These are phyloP conservation scores for Colletotrichum lindemuthianum DNA, from an alignment of 2,329 filamentous ascomycete genomes.

Conservation along the genomic window DNA sequence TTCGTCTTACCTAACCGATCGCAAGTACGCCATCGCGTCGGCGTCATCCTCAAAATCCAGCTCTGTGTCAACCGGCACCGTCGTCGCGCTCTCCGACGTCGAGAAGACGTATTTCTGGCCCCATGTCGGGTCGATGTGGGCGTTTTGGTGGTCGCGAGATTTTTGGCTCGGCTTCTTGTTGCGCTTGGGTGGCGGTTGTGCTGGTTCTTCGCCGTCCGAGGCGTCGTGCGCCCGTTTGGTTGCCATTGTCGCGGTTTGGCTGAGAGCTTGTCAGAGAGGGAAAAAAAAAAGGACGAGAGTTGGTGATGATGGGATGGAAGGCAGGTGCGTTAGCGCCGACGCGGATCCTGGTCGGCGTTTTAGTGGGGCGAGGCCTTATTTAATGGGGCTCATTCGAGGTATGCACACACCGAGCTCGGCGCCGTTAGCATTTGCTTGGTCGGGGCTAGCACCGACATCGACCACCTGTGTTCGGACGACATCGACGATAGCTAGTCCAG, in stretches of 20 bases:
- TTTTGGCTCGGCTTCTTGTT: slow-evolving; percentile 42
- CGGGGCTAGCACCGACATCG: not conserved
- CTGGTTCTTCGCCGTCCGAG: slow-evolving; percentile 42
- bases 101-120: slow-evolving; percentile 80
- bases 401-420: not conserved
- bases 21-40: slow-evolving; percentile 76
- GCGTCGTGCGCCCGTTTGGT: slow-evolving; percentile 48
- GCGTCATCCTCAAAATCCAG: slow-evolving; percentile 74
- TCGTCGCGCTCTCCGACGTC: slow-evolving; percentile 61
- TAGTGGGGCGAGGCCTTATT: slow-evolving; percentile 9
- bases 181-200: slow-evolving; percentile 39
- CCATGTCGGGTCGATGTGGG: slow-evolving; percentile 69
- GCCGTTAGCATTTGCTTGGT: not conserved
- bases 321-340: not conserved
- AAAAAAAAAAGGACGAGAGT: no score
- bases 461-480: not conserved
- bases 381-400: not conserved
- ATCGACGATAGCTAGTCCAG: no score
- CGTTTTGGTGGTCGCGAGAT: slow-evolving; percentile 53
- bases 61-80: slow-evolving; percentile 62
- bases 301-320: not conserved
- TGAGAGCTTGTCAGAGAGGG: no score
- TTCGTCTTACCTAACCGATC: slow-evolving; percentile 71
- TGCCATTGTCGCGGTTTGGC: slow-evolving; percentile 41
- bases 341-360: slow-evolving; percentile 1